Percentiles rank a stretch among this genome's conserved stretches.
phyloP scores from a whole-genome alignment of 345 rosid species.

The Gossypium stocksii region DNA sequence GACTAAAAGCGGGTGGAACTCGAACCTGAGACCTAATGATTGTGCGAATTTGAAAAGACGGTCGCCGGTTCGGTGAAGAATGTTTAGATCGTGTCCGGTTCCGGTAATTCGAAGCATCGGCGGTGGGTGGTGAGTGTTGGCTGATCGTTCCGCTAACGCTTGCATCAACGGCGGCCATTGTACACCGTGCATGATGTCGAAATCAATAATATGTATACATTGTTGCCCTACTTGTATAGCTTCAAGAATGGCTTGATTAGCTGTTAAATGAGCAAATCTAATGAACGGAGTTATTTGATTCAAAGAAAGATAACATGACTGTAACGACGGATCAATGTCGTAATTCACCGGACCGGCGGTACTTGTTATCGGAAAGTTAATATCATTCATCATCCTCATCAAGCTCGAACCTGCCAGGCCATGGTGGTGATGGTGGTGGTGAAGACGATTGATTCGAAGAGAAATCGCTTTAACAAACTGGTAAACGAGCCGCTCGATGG shows the following conservation, averaged over 20 bases:
- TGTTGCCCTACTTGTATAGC: conserved; percentile 52
- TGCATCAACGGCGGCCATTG: conserved; percentile 99
- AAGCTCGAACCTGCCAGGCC: conserved; percentile 4
- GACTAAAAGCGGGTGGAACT: conserved; percentile 69
- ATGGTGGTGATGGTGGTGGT: too few species aligned
- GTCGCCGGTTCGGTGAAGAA: conserved; percentile 71
- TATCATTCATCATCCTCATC: conserved; percentile 18
- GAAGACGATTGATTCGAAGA: conserved; percentile 48
- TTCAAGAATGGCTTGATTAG: conserved; percentile 90
- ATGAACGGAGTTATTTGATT: conserved; percentile 89
- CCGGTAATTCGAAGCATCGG: conserved; percentile 82
- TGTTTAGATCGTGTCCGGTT: conserved; percentile 57
- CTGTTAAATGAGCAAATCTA: conserved; percentile 84
- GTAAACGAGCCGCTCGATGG: conserved; percentile 62
- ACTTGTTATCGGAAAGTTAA: background rate
- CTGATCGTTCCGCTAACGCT: conserved; percentile 69
- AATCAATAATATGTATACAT: conserved; percentile 75
- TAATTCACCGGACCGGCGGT: background rate
- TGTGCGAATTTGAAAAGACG: conserved; percentile 77
- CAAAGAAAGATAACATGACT: conserved; percentile 74
- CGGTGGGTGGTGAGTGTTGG: conserved; percentile 37
- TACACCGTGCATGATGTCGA: conserved; percentile 94
- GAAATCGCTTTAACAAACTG: conserved; percentile 82
- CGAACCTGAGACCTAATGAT: conserved; percentile 72
- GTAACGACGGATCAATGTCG: conserved; percentile 21